These are phyloP conservation scores for Sporodiniella umbellata DNA, from an alignment of 371 early-diverging fungal genomes.

Conservation along the genomic window DNA sequence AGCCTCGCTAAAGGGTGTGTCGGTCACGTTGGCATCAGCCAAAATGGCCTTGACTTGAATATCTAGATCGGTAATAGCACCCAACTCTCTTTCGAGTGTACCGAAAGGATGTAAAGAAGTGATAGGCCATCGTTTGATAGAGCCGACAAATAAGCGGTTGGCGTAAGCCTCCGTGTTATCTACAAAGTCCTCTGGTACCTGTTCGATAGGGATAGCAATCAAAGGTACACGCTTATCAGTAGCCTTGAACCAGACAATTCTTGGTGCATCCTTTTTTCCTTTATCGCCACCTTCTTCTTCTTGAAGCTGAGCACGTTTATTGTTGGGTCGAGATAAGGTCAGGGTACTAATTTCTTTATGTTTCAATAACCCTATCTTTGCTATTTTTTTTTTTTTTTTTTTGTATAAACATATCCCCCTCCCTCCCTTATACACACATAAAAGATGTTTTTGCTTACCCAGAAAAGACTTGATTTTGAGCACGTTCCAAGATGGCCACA, in stretches of 20 bases:
- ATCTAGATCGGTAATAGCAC: conserved; percentile 64
- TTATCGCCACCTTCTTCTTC: conserved; percentile 42
- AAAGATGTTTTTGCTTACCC: conserved; percentile 22
- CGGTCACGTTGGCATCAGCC: conserved; percentile 61
- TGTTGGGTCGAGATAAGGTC: conserved; percentile 56
- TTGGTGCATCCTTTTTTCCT: conserved; percentile 31
- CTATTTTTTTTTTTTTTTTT: too few relatives aligned
- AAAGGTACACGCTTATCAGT: conserved; percentile 79
- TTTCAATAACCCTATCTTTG: background rate
- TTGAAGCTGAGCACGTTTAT: conserved; percentile 50
- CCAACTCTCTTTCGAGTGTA: conserved; percentile 58
- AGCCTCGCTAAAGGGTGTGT: conserved; percentile 54
- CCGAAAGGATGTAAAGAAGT: conserved; percentile 74
- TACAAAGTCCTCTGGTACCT: conserved; percentile 68
- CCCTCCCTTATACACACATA: too few relatives aligned
- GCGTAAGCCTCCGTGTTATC: conserved; percentile 54
- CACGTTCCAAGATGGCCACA: conserved; percentile 65
- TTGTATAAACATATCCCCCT: too few relatives aligned
- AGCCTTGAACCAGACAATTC: conserved; percentile 85
- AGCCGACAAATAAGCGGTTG: conserved; percentile 58
- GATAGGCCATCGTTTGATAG: conserved; percentile 74
- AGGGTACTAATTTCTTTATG: conserved; percentile 31
- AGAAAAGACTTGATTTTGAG: conserved; percentile 63
- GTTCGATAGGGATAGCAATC: conserved; percentile 71
- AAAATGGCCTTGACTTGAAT: conserved; percentile 72